Conservation (phyloP, 169 alveolate species). For the Eimeria acervulina region DNA sequence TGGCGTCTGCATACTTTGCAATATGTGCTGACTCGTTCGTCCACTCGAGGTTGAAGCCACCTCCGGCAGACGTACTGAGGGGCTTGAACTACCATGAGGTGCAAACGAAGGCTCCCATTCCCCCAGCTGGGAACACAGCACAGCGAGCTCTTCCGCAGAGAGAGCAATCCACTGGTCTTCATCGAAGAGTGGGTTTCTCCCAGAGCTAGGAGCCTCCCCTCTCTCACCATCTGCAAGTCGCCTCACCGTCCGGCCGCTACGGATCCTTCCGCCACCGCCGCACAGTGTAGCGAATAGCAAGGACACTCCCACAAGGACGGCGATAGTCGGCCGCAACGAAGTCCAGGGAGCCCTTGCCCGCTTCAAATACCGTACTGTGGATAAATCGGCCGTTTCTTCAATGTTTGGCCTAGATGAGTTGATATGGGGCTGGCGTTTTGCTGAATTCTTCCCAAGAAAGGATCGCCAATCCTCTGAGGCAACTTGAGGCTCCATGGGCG, state of each 20-base stretch:
- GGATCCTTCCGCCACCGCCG: background rate
- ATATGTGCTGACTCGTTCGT: background rate
- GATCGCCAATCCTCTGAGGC: background rate
- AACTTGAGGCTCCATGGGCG: background rate
- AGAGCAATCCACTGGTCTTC: slow-evolving; percentile 12
- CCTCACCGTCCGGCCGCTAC: background rate
- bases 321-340: background rate
- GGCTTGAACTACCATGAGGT: background rate
- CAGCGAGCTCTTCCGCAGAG: background rate
- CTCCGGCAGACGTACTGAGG: background rate
- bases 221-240: background rate
- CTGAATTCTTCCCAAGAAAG: background rate
- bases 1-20: background rate
- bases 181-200: background rate
- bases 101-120: background rate
- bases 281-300: background rate
- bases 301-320: background rate
- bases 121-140: background rate
- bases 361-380: background rate
- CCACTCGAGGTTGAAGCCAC: background rate
- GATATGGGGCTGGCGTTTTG: background rate
- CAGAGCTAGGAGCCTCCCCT: background rate
- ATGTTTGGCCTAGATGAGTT: background rate
- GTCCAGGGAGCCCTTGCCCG: background rate
- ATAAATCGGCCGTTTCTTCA: background rate